Evolutionary conservation across 192 early-diverging fungal genomes (phyloP), one percentile per base, ranked within the genome.

Genomic region (Coemansia sp.): DNA sequence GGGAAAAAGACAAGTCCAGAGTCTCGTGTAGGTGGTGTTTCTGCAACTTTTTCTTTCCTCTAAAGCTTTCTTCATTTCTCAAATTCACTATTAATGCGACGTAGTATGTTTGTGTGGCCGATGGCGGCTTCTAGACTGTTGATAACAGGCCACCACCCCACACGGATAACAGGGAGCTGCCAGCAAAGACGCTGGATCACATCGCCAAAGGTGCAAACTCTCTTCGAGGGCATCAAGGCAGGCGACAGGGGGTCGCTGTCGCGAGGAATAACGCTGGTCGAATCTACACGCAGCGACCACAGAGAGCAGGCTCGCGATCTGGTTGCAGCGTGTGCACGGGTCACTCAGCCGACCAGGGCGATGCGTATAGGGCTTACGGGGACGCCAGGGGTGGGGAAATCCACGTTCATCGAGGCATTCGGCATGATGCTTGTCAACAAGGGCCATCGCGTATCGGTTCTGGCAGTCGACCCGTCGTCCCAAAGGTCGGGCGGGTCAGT

Each of bases 401-500:
- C 87, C n/a, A 89, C 88, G 38, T 94, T 94, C 60, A 92, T 94
- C 64, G 92, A 94, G 58, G 66, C 85, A 5, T 91, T 94, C 67
- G 92, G 92, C 45, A 87, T 88, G 85, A 83, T 81, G 40, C 73
- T 94, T 17, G 54, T 94, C 3, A 63, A 74, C 13, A 65, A 82
- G 38, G 88, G 89, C 6, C 88, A 91, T 68, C 74, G 82, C 2
- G 87, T 94, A 8, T 86, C 91, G 3, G 92, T 94, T 8, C 63
- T 91, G 79, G 92, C 92, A 3, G 88, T 94, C 7, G 92, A 94
- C 70, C 92, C 92, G 25, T 94, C 92, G 29, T 91, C 89, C 27
- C 59, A 85, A 0, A 66, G 88, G 27, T 90, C 92, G 10, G 92
- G 92, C 40, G 92, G 92, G 20, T 91, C 88, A 15, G 92, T 92